A percentile compares a stretch with the other conserved stretches of the same genome.
Conservation (phyloP, 306 rosid genomes). For the Cicer bijugum region DNA sequence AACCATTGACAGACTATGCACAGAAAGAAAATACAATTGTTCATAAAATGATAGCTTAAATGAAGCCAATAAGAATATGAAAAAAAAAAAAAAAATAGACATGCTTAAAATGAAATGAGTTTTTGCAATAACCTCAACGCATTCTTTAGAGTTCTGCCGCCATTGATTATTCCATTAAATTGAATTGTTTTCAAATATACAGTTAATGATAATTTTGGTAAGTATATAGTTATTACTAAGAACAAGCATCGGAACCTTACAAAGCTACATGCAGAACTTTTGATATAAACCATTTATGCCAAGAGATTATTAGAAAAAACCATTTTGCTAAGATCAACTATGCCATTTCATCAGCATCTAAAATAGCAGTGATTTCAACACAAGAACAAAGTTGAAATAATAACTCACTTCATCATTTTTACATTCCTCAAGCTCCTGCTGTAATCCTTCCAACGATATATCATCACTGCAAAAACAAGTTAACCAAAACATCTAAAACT, state of each 20-base stretch:
- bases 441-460: slow-evolving; percentile 84
- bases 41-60: background rate
- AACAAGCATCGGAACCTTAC: slow-evolving; percentile 12
- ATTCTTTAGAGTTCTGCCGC: background rate
- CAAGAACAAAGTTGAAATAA: background rate
- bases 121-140: slow-evolving; percentile 3
- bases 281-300: slow-evolving; percentile 1
- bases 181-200: background rate
- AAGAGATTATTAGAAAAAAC: background rate
- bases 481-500: slow-evolving; percentile 24
- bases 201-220: background rate
- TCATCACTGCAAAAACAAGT: slow-evolving; percentile 65
- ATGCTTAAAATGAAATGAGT: slow-evolving; percentile 5
- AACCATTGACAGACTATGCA: background rate
- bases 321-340: background rate
- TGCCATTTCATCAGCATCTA: slow-evolving; percentile 18
- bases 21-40: slow-evolving; percentile 6
- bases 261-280: slow-evolving; percentile 5
- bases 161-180: slow-evolving; percentile 21
- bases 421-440: slow-evolving; percentile 94
- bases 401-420: slow-evolving; percentile 73
- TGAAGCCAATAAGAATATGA: slow-evolving; percentile 1
- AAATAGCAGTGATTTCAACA: slow-evolving; percentile 11
- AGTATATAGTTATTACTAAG: background rate
- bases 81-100: background rate